phyloP scores from a whole-genome alignment of 768 basidiomycete species.

The Agaricus subrufescens region DNA sequence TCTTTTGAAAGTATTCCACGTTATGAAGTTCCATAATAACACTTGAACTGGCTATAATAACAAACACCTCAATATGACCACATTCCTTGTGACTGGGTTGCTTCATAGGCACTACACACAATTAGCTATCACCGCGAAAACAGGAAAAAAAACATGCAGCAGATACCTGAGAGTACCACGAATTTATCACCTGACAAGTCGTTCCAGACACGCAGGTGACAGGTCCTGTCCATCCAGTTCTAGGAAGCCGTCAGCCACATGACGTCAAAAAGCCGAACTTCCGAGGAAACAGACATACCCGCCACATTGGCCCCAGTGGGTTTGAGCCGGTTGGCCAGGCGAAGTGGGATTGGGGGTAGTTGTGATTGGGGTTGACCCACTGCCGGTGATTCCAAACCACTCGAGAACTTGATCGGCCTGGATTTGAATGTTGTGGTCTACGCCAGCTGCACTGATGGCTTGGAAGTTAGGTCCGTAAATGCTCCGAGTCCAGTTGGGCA shows the following conservation, averaged over 20 bases:
- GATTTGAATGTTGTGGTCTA: constrained; percentile 48
- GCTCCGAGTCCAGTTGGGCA: constrained; percentile 40
- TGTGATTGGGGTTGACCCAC: not conserved
- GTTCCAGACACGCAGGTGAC: constrained; percentile 19
- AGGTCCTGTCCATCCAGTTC: constrained; percentile 24
- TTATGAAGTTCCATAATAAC: too few species aligned
- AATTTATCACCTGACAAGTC: constrained; percentile 16
- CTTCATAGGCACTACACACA: constrained; percentile 7
- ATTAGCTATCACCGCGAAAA: constrained; percentile 4
- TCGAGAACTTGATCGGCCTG: constrained; percentile 41
- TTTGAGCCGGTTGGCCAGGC: constrained; percentile 14
- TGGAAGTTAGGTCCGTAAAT: constrained; percentile 48
- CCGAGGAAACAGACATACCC: constrained; percentile 15
- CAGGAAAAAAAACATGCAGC: not conserved
- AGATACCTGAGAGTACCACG: constrained; percentile 20
- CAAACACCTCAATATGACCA: not conserved
- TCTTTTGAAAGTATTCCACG: too few species aligned
- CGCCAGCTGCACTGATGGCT: constrained; percentile 41
- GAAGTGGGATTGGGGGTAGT: constrained; percentile 13
- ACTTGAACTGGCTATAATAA: not conserved
- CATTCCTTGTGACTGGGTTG: not conserved
- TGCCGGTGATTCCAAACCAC: constrained; percentile 39
- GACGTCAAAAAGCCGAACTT: not conserved
- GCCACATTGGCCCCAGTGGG: constrained; percentile 27
- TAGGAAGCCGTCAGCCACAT: constrained; percentile 8